A percentile compares a stretch with the other conserved stretches of the same genome.
Conservation (phyloP, 2,329 filamentous ascomycete species). For the Alternaria sp. region DNA sequence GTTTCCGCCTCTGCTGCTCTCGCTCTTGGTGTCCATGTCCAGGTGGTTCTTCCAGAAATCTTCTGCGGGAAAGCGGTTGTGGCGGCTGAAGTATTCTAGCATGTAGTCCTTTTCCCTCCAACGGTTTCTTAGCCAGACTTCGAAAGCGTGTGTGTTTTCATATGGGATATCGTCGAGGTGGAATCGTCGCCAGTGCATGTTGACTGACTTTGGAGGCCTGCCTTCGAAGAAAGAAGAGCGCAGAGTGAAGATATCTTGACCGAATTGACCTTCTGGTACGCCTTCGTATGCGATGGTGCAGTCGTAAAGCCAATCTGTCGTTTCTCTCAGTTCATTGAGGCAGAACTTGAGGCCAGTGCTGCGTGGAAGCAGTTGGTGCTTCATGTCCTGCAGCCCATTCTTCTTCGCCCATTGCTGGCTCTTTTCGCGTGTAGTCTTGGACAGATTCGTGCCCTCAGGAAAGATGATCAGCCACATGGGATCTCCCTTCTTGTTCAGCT, state of each 20-base stretch:
- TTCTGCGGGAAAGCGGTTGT: constrained; percentile 79
- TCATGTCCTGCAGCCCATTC: constrained; percentile 71
- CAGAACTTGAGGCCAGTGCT: constrained; percentile 84
- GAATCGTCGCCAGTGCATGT: constrained; percentile 95
- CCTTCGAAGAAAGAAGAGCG: constrained; percentile 88
- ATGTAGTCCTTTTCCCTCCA: constrained; percentile 94
- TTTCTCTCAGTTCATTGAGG: constrained; percentile 73
- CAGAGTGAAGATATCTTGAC: constrained; percentile 90
- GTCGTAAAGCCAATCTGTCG: constrained; percentile 85
- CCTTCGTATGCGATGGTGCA: constrained; percentile 97
- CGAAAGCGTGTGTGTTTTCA: constrained; percentile 75
- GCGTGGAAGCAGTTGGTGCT: constrained; percentile 77
- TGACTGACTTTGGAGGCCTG: constrained; percentile 89
- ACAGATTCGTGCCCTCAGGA: constrained; percentile 85
- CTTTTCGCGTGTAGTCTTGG: constrained; percentile 70
- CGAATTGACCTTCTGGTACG: constrained; percentile 73
- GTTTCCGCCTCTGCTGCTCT: constrained; percentile 33
- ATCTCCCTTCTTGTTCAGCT: constrained; percentile 71
- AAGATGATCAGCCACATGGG: constrained; percentile 93
- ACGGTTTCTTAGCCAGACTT: constrained; percentile 80
- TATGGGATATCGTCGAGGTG: constrained; percentile 80
- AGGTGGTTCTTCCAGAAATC: constrained; percentile 54
- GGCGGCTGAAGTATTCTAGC: constrained; percentile 77
- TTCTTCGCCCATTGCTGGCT: constrained; percentile 80
- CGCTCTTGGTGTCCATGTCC: constrained; percentile 41